Percentiles rank a stretch among this genome's conserved stretches.
Evolutionary conservation across 768 basidiomycete genomes (phyloP).

Genomic region (Cubamyces sp.): DNA sequence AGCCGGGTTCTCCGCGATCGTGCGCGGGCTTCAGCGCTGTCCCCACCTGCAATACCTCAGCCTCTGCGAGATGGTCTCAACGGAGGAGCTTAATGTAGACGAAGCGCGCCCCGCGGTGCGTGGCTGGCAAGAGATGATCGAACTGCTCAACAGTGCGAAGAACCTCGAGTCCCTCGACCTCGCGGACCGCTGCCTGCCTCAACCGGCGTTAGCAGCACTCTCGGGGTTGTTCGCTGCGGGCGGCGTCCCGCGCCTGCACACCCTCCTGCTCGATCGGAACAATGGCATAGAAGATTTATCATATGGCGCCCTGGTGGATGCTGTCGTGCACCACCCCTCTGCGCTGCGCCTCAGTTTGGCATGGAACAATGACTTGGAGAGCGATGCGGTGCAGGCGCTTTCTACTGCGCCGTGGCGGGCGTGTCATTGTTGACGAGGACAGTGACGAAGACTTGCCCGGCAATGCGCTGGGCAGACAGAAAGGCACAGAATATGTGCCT

Average conservation of each 20-base stretch:
- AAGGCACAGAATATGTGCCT: not conserved
- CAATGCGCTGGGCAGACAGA: not conserved
- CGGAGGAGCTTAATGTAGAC: not conserved
- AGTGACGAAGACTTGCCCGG: not conserved
- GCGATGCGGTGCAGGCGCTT: not conserved
- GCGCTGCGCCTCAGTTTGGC: not conserved
- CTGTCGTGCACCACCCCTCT: not conserved
- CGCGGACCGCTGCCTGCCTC: not conserved
- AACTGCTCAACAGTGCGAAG: not conserved
- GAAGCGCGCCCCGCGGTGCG: not conserved
- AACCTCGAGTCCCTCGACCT: conserved; percentile 1
- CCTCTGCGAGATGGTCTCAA: conserved; percentile 1
- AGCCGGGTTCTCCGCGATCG: conserved; percentile 2
- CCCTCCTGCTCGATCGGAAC: not conserved
- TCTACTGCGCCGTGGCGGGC: not conserved
- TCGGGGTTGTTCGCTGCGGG: not conserved
- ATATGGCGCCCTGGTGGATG: not conserved
- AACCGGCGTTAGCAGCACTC: not conserved
- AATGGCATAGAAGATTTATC: not conserved
- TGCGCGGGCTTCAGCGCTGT: not conserved
- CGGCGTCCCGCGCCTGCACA: not conserved
- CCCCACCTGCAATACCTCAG: conserved; percentile 6
- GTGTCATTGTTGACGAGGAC: not conserved
- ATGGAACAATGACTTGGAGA: not conserved
- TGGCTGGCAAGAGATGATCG: conserved; percentile 1